Conservation (phyloP, 768 basidiomycete genomes). For the Psilocybe azurescens region DNA sequence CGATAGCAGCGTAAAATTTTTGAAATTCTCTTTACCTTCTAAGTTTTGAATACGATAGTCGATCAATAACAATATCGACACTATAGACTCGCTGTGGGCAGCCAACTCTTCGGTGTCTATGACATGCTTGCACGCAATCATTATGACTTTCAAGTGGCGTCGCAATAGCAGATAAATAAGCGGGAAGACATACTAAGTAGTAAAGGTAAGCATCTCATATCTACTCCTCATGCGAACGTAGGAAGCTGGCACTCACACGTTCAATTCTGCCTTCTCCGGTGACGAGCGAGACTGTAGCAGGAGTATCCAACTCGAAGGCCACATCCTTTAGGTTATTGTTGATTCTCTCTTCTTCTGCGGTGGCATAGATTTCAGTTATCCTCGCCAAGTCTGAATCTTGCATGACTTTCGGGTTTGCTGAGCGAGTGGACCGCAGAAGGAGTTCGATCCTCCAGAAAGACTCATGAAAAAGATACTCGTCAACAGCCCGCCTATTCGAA, state of each 20-base stretch:
- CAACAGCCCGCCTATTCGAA: conserved; percentile 35
- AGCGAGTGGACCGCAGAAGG: conserved; percentile 37
- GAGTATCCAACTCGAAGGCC: conserved; percentile 38
- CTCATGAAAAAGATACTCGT: conserved; percentile 38
- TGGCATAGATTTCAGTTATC: conserved; percentile 32
- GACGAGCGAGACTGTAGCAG: conserved; percentile 37
- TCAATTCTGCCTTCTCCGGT: conserved; percentile 42
- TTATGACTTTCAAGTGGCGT: conserved; percentile 38
- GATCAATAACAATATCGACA: conserved; percentile 32
- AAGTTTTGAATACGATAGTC: conserved; percentile 38
- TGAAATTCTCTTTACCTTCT: conserved; percentile 30
- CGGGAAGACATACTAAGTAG: conserved; percentile 38
- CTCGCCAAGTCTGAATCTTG: conserved; percentile 32
- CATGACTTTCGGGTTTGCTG: conserved; percentile 31
- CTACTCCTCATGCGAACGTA: background rate
- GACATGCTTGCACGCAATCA: conserved; percentile 38
- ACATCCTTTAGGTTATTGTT: conserved; percentile 33
- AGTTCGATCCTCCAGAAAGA: conserved; percentile 41
- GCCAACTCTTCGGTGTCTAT: conserved; percentile 37
- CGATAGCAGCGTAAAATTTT: background rate
- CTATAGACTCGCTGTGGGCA: conserved; percentile 34
- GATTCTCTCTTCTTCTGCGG: conserved; percentile 34
- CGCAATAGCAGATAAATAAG: conserved; percentile 38
- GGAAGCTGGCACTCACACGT: conserved; percentile 27
- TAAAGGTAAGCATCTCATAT: background rate